These are phyloP conservation scores for Trichoderma lentiforme DNA, from an alignment of 2,329 filamentous ascomycete genomes.

Conservation along the genomic window DNA sequence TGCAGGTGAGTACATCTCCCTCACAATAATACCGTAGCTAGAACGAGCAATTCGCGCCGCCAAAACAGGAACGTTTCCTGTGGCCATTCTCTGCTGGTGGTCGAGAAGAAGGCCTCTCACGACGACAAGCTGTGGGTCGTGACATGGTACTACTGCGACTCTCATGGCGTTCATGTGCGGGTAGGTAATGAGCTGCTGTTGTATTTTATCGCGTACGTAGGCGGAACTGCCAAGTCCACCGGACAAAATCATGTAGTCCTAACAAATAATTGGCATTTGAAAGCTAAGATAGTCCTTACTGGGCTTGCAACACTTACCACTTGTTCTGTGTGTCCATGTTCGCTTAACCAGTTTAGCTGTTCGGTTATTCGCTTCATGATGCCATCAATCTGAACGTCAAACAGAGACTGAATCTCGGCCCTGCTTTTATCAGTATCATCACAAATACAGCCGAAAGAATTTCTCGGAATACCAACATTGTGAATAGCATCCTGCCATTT, in stretches of 20 bases:
- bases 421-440: constrained; percentile 23
- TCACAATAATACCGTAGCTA: constrained; percentile 42
- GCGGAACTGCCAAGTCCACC: background rate
- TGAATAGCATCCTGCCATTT: constrained; percentile 34
- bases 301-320: constrained; percentile 30
- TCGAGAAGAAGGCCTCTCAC: constrained; percentile 52
- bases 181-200: constrained; percentile 4
- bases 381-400: constrained; percentile 40
- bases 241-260: background rate
- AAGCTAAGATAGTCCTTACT: accelerated
- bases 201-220: background rate
- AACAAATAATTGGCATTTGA: background rate
- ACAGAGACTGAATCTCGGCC: constrained; percentile 42
- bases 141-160: constrained; percentile 41
- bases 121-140: constrained; percentile 54
- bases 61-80: constrained; percentile 41
- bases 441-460: too few relatives aligned
- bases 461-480: background rate
- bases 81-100: constrained; percentile 45
- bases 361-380: constrained; percentile 39
- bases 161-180: constrained; percentile 36
- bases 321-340: constrained; percentile 29
- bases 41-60: constrained; percentile 40
- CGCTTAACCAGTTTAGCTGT: constrained; percentile 39
- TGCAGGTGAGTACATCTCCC: constrained; percentile 35